Evolutionary conservation across 2,329 filamentous ascomycete genomes (phyloP), one percentile per base, ranked within the genome.

Genomic region (Colletotrichum graminicola): DNA sequence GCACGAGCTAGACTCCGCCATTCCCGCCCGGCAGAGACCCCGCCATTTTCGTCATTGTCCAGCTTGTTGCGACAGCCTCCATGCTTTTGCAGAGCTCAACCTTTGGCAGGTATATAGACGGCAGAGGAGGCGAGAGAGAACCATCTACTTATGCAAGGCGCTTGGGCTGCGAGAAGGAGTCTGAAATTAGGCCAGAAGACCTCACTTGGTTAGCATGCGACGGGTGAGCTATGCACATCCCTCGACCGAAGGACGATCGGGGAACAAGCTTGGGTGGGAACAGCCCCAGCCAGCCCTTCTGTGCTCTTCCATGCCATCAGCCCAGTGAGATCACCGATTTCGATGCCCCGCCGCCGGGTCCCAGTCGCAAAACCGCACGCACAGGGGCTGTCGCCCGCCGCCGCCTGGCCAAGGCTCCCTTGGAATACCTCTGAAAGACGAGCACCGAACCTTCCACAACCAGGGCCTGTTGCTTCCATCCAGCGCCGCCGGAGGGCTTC

Each of bases 401-500:
- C 14, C 8, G 51, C 18, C 43, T 57, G 36, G 70, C 45, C 69
- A 64, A 63, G 69, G 69, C 69, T 64, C 54, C 66, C 69, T 45
- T 55, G 45, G 32, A 34, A 47, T 47, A 29, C 29, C 45, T 60
- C 52, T 71, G 69, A 71, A 66, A 52, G 66, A 62, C 34, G 45
- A 32, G 60, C 60, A 70, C 66, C 74, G 75, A 76, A 76, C 66
- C 75, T 76, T 76, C 75, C 69, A 76, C 74, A 75, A 74, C 65
- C 74, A 65, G 49, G 60, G 59, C 68, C 47, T 68, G 68, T 63
- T 71, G 60, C 68, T 68, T 71, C 68, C 52, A 68, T 68, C 68
- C 39, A 71, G 59, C 63, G 52, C 54, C 52, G 45, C 65, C 59
- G 60, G 65, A 64, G 54, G 45, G 14, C n/a, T 54, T 47, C 55